Base-by-base conservation (phyloP, 495 filamentous ascomycete species). In the Amphirosellinia nigrospora region DNA sequence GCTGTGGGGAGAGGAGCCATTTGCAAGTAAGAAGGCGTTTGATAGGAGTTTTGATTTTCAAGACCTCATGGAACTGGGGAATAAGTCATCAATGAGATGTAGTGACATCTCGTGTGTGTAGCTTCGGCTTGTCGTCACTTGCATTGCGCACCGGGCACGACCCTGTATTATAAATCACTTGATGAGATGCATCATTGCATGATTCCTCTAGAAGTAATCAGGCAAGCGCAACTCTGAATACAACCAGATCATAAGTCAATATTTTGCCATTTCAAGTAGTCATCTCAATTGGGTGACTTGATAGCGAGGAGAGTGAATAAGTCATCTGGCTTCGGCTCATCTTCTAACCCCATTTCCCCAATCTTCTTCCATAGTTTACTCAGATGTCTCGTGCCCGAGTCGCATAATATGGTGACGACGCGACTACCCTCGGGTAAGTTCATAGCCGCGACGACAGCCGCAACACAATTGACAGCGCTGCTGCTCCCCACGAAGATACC, bases 401-500 rank as follows among this genome's bases (percentile, higher is more conserved):
- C 96, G 76, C 95, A 98, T 53, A 98, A 81, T 16, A 99, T 85
- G 0, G 96, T 99, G 30, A 98, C 94, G 55, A 99, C 89, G 48
- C 88, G 83, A 75, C 94, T 91, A 0, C 91, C 94, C 66, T 72
- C 72, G 34, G 84, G 84, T 70, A 98, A 80, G 66, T 84, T 84
- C 76, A 91, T 83, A 26, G 95, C 96, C 9, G 90, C 89, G 68
- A 90, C 88, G 13, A 94, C 92, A 3, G 96, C 93, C 6, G 94
- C 96, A 66, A 98, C 92, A 75, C 94, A 98, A 76, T 99, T 99
- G 19, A 98, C 95, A 21, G 95, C 93, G 79, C 91, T 97, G 76
- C 93, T 97, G 73, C 94, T 97, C 10, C 96, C 96, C 39, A 93
- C 85, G 75, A 99, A 99, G 43, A 99, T 90, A 0, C 96, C 96